These are phyloP conservation scores for Pseudogymnoascus verrucosus DNA, from an alignment of 2,329 filamentous ascomycete genomes.

Conservation along the genomic window DNA sequence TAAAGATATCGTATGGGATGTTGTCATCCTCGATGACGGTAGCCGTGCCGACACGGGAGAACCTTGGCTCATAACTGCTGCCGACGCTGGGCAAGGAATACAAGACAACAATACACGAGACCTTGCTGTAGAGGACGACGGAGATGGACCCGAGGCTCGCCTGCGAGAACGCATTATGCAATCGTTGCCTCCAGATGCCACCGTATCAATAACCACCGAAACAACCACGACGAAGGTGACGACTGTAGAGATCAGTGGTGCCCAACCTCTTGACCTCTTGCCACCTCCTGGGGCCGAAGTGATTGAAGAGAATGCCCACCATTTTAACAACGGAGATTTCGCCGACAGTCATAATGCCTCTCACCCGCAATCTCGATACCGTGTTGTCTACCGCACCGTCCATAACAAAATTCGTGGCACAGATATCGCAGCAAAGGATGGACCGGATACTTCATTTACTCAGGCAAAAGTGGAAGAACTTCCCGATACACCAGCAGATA, in stretches of 20 bases:
- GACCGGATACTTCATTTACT: constrained; percentile 14
- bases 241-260: constrained; percentile 53
- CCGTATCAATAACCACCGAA: constrained; percentile 52
- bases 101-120: constrained; percentile 32
- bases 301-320: constrained; percentile 39
- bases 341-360: constrained; percentile 16
- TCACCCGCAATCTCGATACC: constrained; percentile 17
- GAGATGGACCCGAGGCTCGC: constrained; percentile 37
- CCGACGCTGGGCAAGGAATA: constrained; percentile 21
- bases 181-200: constrained; percentile 46
- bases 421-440: constrained; percentile 27
- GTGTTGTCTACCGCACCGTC: constrained; percentile 50
- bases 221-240: constrained; percentile 55
- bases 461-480: constrained; percentile 2
- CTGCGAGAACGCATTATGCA: constrained; percentile 48
- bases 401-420: constrained; percentile 42
- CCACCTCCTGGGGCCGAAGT: constrained; percentile 53
- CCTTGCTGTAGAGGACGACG: constrained; percentile 26
- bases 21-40: constrained; percentile 53
- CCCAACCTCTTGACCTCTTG: constrained; percentile 41
- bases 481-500: background rate
- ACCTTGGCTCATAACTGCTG: constrained; percentile 26
- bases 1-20: constrained; percentile 58
- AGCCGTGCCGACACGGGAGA: constrained; percentile 46
- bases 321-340: constrained; percentile 15